Evolutionary conservation across 352 stramenopile genomes (phyloP).

Genomic region (Pythium folliculosum): DNA sequence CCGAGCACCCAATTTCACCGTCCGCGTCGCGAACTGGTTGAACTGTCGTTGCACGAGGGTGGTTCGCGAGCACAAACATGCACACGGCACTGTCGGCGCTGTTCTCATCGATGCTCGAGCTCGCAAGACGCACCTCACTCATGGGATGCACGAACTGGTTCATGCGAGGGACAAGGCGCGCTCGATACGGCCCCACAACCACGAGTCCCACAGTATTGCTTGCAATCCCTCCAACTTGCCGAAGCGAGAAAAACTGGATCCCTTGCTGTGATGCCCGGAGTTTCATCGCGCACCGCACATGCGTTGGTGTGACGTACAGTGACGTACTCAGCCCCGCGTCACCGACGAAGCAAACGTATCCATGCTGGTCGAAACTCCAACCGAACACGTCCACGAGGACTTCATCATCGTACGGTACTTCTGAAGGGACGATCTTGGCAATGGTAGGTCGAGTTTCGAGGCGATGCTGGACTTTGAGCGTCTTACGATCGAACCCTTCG

Average conservation of each 20-base stretch:
- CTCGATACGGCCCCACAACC: constrained; percentile 16
- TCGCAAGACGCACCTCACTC: constrained; percentile 11
- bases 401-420: constrained; percentile 19
- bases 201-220: constrained; percentile 12
- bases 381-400: constrained; percentile 13
- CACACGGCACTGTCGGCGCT: background rate
- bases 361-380: constrained; percentile 19
- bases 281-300: constrained; percentile 11
- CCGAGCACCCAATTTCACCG: constrained; percentile 18
- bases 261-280: constrained; percentile 4
- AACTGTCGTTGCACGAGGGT: background rate
- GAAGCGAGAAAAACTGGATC: constrained; percentile 11
- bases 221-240: constrained; percentile 9
- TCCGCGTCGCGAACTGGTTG: background rate
- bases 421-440: constrained; percentile 12
- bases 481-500: background rate
- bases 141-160: constrained; percentile 7
- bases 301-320: constrained; percentile 12
- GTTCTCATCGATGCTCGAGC: constrained; percentile 1
- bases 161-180: background rate
- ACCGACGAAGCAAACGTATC: constrained; percentile 18
- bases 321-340: background rate
- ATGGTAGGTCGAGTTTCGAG: constrained; percentile 9
- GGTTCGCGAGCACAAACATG: background rate
- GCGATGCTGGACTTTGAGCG: constrained; percentile 6